phyloP scores from a whole-genome alignment of 2,329 filamentous ascomycete genomes.

The Stagonosporopsis cucurbitacearum region DNA sequence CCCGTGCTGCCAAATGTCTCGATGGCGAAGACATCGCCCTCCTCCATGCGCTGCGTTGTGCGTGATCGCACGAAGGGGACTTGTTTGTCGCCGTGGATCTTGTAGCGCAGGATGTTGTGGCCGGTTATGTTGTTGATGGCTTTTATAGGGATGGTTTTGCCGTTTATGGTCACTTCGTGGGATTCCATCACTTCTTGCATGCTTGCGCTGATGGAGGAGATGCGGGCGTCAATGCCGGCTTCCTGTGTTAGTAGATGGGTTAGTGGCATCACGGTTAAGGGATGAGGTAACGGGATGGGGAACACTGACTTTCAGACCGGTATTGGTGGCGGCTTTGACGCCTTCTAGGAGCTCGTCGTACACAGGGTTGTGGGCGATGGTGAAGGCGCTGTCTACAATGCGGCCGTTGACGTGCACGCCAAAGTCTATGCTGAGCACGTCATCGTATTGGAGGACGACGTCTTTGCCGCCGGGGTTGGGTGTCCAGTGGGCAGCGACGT shows the following conservation, averaged over 20 bases:
- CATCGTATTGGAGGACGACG: slow-evolving; percentile 69
- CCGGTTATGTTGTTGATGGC: slow-evolving; percentile 84
- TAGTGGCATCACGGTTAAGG: background rate
- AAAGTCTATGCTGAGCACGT: slow-evolving; percentile 78
- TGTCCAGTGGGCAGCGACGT: slow-evolving; percentile 83
- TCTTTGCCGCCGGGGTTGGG: slow-evolving; percentile 88
- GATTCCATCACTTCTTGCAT: slow-evolving; percentile 94
- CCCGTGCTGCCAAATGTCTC: slow-evolving; percentile 96
- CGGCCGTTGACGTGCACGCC: slow-evolving; percentile 73
- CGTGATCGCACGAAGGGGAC: slow-evolving; percentile 88
- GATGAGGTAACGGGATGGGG: background rate
- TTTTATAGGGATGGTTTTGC: slow-evolving; percentile 79
- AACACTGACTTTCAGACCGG: slow-evolving; percentile 70
- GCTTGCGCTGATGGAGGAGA: slow-evolving; percentile 80
- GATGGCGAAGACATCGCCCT: slow-evolving; percentile 92
- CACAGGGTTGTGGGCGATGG: slow-evolving; percentile 68
- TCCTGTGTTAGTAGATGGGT: slow-evolving; percentile 56
- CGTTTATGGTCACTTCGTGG: slow-evolving; percentile 82
- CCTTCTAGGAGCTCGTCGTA: slow-evolving; percentile 71
- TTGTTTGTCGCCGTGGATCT: slow-evolving; percentile 90
- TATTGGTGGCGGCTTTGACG: slow-evolving; percentile 71
- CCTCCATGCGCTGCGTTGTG: slow-evolving; percentile 94
- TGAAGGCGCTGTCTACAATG: slow-evolving; percentile 76
- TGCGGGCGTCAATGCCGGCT: slow-evolving; percentile 87
- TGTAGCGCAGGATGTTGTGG: slow-evolving; percentile 89